Base-by-base conservation (phyloP, 2,329 filamentous ascomycete genomes). In the Trichophyton schoenleinii region DNA sequence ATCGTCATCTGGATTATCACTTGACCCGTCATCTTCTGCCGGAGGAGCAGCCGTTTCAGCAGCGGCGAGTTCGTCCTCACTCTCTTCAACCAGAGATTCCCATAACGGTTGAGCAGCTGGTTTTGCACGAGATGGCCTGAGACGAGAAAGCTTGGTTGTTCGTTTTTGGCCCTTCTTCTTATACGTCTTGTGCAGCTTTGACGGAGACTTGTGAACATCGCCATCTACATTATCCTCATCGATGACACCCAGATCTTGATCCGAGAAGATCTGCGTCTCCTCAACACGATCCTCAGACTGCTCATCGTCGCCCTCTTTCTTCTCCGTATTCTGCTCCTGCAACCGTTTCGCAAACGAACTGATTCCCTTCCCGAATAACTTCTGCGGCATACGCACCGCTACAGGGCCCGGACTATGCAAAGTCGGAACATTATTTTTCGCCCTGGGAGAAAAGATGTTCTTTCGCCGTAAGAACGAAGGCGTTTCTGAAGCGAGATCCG, bases 91-190 rank as follows among this genome's bases (percentile, higher is more conserved):
- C 1, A 61, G 42, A n/a, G 22, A 22, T n/a, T 61, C 60, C 66
- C 58, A 63, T 53, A 66, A 65, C 3, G 67, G 59, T 57, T 70
- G 68, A 2, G 68, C 64, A 57, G 70, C 71, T 38, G 72, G 67
- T 34, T 71, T 72, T 22, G 66, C 62, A 7, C 70, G 65, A 2
- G 73, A 70, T 0, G 77, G 77, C 55, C 72, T 74, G 71, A 79
- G 77, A 42, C 68, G 71, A 11, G 77, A 74, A 55, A 73, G 67
- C 59, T 74, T 71, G 1, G 78, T 80, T 4, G 76, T 78, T 55
- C 78, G 70, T 64, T 80, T 80, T 64, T 79, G 78, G 1, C 77
- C 77, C 65, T 75, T 78, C 68, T 79, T 79, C 67, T 77, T 66
- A 25, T 66, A 46, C 36, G 55, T 55, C 38, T 63, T 60, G 5